Percentiles rank a stretch among this genome's conserved stretches.
phyloP scores from a whole-genome alignment of 2,329 filamentous ascomycete genomes.

The Xylaria sp. region DNA sequence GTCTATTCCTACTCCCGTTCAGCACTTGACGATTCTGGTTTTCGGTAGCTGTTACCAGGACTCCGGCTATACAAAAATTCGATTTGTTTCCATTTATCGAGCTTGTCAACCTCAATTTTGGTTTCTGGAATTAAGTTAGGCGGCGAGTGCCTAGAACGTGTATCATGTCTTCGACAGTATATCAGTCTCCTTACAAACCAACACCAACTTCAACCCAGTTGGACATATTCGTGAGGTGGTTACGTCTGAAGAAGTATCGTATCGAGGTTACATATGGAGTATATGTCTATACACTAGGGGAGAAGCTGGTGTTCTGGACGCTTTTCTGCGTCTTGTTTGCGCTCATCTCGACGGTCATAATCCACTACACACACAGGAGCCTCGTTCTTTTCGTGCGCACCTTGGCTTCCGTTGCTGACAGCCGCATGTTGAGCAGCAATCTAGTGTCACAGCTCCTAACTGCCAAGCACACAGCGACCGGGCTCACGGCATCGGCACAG shows the following conservation, averaged over 20 bases:
- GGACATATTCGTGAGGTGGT: slow-evolving; percentile 68
- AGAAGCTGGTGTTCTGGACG: slow-evolving; percentile 82
- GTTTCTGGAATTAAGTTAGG: not conserved
- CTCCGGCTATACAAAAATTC: not conserved
- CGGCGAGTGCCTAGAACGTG: not conserved
- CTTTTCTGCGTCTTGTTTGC: slow-evolving; percentile 76
- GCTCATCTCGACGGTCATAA: slow-evolving; percentile 74
- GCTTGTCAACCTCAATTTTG: not conserved
- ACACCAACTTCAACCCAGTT: slow-evolving; percentile 37
- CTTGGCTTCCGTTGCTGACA: not conserved
- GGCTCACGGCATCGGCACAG: slow-evolving; percentile 24
- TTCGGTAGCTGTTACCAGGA: not conserved
- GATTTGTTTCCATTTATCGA: not conserved
- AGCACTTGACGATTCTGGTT: not conserved
- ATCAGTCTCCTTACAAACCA: slow-evolving; percentile 33
- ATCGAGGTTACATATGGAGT: slow-evolving; percentile 84
- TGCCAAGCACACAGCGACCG: slow-evolving; percentile 15
- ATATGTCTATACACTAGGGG: slow-evolving; percentile 81
- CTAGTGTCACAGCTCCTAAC: slow-evolving; percentile 5
- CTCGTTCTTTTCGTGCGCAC: slow-evolving; percentile 65
- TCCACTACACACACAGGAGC: slow-evolving; percentile 76
- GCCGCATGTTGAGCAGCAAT: slow-evolving; percentile 12
- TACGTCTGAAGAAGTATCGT: slow-evolving; percentile 81
- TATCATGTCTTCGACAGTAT: slow-evolving; percentile 30
- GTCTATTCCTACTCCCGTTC: not conserved